Base-by-base conservation (phyloP, 2,329 filamentous ascomycete species). In the Raffaelea albimanens region DNA sequence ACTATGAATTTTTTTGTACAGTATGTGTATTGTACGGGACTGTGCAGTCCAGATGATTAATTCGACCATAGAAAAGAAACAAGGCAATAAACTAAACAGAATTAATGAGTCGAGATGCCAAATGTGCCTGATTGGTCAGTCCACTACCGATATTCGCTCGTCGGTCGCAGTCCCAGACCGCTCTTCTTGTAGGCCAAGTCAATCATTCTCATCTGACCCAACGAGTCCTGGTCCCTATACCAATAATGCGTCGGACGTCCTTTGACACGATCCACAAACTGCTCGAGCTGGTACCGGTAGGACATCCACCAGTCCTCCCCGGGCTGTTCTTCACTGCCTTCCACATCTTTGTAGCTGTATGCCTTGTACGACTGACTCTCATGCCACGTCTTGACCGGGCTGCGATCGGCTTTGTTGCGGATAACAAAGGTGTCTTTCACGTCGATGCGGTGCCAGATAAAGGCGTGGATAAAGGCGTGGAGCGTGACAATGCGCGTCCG, bases 201-300 rank as follows among this genome's bases (percentile, higher is more conserved):
- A 25, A 75, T 56, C 59, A 68, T 67, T 57, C 56, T 62, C 67
- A 70, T 70, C 62, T 66, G 67, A 19, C 55, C 55, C 22, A 75
- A 60, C 21, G 63, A 69, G 50, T 73, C 69, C 44, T 70, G 64
- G 2, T 54, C 55, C 16, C 57, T 54, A 9, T 74, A 58, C 67
- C 70, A 73, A 3, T 61, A 49, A 1, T 58, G 61, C 4, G 63
- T 62, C 47, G 64, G 51, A 1, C 64, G 58, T 1, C 66, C 67
- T 40, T 63, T 64, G 43, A 74, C 53, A 31, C 57, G 58, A 56
- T 73, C 67, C 11, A 74, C 68, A 54, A 76, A 75, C 50, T 66
- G 61, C 56, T 74, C 70, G 25, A 76, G 60, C 60, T 69, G 64
- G 54, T 72, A 61, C 8, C 68, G 62, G 54, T 71, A 74, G 14